Conservation (phyloP, 371 early-diverging fungal genomes). For the Circinella minor region DNA sequence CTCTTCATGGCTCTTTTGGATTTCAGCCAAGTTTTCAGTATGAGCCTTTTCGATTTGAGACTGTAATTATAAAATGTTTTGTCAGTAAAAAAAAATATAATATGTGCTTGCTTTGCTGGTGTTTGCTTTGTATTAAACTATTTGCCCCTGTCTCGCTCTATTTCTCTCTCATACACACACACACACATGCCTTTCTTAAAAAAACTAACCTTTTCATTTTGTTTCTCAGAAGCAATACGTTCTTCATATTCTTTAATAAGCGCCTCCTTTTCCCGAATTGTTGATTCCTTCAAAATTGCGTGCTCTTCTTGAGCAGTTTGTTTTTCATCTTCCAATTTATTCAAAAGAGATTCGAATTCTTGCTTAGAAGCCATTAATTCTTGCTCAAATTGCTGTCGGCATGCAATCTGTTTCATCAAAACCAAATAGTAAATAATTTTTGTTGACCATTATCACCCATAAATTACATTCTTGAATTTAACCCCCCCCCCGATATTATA, state of each 20-base stretch:
- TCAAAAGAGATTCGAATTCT: constrained; percentile 9
- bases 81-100: too few relatives aligned
- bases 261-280: constrained; percentile 12
- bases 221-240: constrained; percentile 14
- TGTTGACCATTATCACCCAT: too few relatives aligned
- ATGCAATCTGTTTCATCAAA: constrained; percentile 8
- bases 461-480: too few relatives aligned
- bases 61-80: background rate
- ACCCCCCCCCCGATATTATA: background rate
- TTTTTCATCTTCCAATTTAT: constrained; percentile 12
- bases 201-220: constrained; percentile 15
- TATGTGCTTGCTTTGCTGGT: too few relatives aligned
- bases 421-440: too few relatives aligned
- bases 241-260: constrained; percentile 17
- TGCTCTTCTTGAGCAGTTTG: constrained; percentile 5
- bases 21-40: constrained; percentile 1
- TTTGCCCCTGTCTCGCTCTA: too few relatives aligned
- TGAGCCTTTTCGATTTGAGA: constrained; percentile 9
- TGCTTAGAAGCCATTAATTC: constrained; percentile 11
- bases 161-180: too few relatives aligned
- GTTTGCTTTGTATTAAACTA: too few relatives aligned
- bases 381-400: constrained; percentile 18
- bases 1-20: constrained; percentile 16
- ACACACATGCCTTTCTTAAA: background rate
- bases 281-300: constrained; percentile 1